Percentiles rank a stretch among this genome's conserved stretches.
These are phyloP conservation scores for Schizothecium vesticola DNA, from an alignment of 495 filamentous ascomycete species.

Conservation along the genomic window DNA sequence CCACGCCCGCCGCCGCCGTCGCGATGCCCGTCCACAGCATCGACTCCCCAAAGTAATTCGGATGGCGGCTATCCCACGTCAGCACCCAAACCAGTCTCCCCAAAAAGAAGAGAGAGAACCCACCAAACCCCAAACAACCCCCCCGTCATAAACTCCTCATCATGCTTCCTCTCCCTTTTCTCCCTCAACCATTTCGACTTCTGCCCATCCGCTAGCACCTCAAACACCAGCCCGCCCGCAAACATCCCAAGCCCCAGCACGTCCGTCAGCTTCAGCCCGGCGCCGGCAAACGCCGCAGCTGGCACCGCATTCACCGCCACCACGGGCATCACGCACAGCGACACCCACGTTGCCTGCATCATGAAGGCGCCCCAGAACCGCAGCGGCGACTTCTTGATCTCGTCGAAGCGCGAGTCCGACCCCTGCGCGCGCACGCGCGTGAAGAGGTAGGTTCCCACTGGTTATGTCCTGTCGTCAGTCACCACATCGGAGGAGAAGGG, in stretches of 20 bases:
- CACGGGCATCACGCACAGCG: slow-evolving; percentile 56
- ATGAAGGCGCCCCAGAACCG: slow-evolving; percentile 53
- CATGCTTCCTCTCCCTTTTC: slow-evolving; percentile 54
- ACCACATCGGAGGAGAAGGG: not conserved
- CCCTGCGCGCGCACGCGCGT: slow-evolving; percentile 48
- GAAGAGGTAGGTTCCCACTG: slow-evolving; percentile 59
- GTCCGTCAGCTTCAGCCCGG: slow-evolving; percentile 40
- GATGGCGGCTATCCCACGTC: slow-evolving; percentile 44
- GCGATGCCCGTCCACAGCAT: slow-evolving; percentile 62
- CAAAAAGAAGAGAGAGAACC: not conserved
- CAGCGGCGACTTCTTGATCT: slow-evolving; percentile 46
- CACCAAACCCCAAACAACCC: slow-evolving; percentile 49
- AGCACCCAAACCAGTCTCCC: not conserved
- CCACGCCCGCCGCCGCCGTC: slow-evolving; percentile 42
- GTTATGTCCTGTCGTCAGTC: not conserved
- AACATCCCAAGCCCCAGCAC: slow-evolving; percentile 51
- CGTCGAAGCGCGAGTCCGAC: slow-evolving; percentile 57
- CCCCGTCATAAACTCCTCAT: slow-evolving; percentile 54
- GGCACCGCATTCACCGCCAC: slow-evolving; percentile 56
- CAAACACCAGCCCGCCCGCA: slow-evolving; percentile 51
- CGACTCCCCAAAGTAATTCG: slow-evolving; percentile 64
- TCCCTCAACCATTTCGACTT: slow-evolving; percentile 52
- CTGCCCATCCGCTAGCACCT: slow-evolving; percentile 55
- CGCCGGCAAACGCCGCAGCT: slow-evolving; percentile 35
- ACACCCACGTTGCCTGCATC: slow-evolving; percentile 58